phyloP scores from a whole-genome alignment of 2,329 filamentous ascomycete species.

The Fusarium decemcellulare region DNA sequence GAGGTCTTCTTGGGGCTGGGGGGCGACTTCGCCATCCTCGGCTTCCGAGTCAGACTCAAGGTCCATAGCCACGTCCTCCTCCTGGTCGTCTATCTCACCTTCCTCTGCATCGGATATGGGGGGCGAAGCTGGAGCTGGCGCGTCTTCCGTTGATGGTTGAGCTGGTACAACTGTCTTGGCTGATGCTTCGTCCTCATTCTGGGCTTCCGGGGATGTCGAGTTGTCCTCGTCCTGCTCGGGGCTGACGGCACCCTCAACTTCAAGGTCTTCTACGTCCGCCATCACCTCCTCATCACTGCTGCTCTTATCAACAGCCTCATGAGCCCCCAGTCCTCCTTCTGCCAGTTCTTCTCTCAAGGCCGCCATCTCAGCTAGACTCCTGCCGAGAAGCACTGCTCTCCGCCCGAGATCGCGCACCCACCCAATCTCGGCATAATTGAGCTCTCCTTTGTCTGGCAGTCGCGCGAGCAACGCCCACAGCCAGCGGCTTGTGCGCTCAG shows the following conservation, averaged over 20 bases:
- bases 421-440: slow-evolving; percentile 82
- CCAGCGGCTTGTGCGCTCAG: slow-evolving; percentile 83
- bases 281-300: slow-evolving; percentile 56
- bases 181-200: slow-evolving; percentile 21
- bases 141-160: not conserved
- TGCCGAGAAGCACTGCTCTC: slow-evolving; percentile 75
- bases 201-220: slow-evolving; percentile 11
- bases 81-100: slow-evolving; percentile 47
- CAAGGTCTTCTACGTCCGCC: slow-evolving; percentile 50
- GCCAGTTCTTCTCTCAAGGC: slow-evolving; percentile 60
- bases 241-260: slow-evolving; percentile 47
- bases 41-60: slow-evolving; percentile 52
- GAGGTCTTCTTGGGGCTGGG: slow-evolving; percentile 54
- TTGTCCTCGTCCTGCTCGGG: slow-evolving; percentile 31
- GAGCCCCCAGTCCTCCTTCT: slow-evolving; percentile 57
- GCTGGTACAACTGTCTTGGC: too few relatives aligned
- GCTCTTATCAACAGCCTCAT: slow-evolving; percentile 63
- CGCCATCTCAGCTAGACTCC: slow-evolving; percentile 68
- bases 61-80: slow-evolving; percentile 60
- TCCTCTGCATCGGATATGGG: slow-evolving; percentile 38
- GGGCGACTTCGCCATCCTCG: slow-evolving; percentile 54
- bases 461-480: slow-evolving; percentile 86
- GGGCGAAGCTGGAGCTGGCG: not conserved
- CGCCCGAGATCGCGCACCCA: slow-evolving; percentile 85
- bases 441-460: slow-evolving; percentile 80